Conservation (phyloP, 768 basidiomycete species). For the Boletus fagicola region DNA sequence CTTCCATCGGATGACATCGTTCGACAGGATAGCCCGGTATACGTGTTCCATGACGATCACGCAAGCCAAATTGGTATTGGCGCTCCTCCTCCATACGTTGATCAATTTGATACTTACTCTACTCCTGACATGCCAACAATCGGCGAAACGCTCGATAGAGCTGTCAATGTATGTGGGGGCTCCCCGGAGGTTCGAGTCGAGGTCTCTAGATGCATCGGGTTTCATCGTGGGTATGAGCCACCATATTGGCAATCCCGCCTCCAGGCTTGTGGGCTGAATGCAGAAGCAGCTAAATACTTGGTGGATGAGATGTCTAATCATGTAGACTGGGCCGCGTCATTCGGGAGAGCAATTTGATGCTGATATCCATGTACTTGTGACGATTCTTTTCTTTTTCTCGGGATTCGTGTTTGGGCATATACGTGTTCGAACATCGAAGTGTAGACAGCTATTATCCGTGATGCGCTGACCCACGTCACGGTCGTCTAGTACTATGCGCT, state of each 20-base stretch:
- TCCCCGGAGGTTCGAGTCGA: conserved; percentile 20
- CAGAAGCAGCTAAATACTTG: conserved; percentile 15
- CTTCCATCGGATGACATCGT: conserved; percentile 5
- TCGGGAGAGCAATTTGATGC: conserved; percentile 3
- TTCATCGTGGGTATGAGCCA: conserved; percentile 25
- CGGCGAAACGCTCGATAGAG: conserved; percentile 25
- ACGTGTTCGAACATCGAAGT: conserved; percentile 1
- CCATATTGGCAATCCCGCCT: conserved; percentile 29
- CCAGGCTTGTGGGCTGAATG: conserved; percentile 20
- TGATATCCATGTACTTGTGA: background rate
- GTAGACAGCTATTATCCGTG: background rate
- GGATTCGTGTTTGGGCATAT: background rate
- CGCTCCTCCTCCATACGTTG: conserved; percentile 20
- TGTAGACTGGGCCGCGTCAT: conserved; percentile 16
- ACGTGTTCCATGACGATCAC: conserved; percentile 5
- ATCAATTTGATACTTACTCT: conserved; percentile 3
- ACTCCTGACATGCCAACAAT: conserved; percentile 9
- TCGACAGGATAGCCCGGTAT: conserved; percentile 25
- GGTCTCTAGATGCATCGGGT: conserved; percentile 26
- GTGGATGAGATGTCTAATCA: conserved; percentile 30
- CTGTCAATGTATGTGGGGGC: conserved; percentile 15
- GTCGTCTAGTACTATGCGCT: background rate
- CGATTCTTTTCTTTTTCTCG: background rate
- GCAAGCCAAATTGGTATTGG: conserved; percentile 6
- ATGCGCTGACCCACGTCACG: background rate